Conservation (phyloP, 345 rosid genomes). For the Camelina neglecta region DNA sequence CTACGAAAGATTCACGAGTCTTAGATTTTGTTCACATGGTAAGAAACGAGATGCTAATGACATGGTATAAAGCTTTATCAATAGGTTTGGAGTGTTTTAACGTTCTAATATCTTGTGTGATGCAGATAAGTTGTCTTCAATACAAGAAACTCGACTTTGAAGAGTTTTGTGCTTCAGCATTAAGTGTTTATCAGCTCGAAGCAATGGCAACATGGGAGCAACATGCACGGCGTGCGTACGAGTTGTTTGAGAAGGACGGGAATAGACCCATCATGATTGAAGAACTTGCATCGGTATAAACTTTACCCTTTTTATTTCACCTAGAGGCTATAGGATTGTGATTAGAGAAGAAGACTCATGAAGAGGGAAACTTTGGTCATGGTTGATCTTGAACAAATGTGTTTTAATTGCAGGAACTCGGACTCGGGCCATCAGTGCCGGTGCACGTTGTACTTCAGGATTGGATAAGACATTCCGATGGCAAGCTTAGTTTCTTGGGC, state of each 20-base stretch:
- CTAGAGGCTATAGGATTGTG: background rate
- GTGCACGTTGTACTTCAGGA: conserved; percentile 91
- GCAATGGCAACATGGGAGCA: conserved; percentile 90
- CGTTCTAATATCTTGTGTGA: background rate
- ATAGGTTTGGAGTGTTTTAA: conserved; percentile 1
- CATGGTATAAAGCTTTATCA: background rate
- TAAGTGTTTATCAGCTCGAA: conserved; percentile 91
- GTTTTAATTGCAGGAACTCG: conserved; percentile 68
- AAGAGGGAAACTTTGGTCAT: conserved; percentile 10
- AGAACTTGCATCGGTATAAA: conserved; percentile 81
- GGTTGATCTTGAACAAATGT: conserved; percentile 5
- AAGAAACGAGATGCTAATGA: conserved; percentile 22
- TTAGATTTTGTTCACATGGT: conserved; percentile 75
- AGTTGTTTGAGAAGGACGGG: conserved; percentile 87
- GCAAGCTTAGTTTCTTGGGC: conserved; percentile 90
- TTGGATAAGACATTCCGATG: conserved; percentile 91
- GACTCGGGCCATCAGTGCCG: conserved; percentile 85
- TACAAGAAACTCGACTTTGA: conserved; percentile 84
- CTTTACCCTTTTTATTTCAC: background rate
- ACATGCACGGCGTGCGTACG: conserved; percentile 80
- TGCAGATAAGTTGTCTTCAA: conserved; percentile 79
- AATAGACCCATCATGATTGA: conserved; percentile 88
- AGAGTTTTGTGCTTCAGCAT: conserved; percentile 91
- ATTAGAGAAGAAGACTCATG: conserved; percentile 3
- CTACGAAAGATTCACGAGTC: conserved; percentile 82